Evolutionary conservation across 352 stramenopile genomes (phyloP).

Genomic region (Pythium pectinolyticum): DNA sequence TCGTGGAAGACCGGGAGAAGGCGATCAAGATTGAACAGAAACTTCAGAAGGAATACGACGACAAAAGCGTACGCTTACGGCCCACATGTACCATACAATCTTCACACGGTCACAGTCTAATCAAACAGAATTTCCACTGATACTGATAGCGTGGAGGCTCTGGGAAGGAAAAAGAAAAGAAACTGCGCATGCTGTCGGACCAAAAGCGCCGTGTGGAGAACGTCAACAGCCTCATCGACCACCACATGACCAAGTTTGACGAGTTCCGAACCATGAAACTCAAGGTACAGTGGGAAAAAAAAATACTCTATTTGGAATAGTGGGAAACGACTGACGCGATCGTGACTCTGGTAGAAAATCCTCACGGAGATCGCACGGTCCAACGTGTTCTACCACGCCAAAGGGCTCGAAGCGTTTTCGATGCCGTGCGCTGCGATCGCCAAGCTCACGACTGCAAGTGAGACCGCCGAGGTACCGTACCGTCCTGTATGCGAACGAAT

Average conservation of each 20-base stretch:
- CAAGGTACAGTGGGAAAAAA: slow-evolving; percentile 42
- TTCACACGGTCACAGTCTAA: too few relatives aligned
- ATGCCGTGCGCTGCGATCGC: slow-evolving; percentile 48
- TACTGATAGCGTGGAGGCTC: slow-evolving; percentile 40
- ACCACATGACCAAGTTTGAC: slow-evolving; percentile 76
- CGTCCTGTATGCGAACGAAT: too few relatives aligned
- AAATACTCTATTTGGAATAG: neutral
- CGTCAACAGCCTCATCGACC: slow-evolving; percentile 68
- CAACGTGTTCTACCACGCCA: slow-evolving; percentile 76
- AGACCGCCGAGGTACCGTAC: slow-evolving; percentile 21
- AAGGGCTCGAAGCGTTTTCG: slow-evolving; percentile 70
- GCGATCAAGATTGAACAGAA: slow-evolving; percentile 75
- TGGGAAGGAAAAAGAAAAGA: slow-evolving; percentile 76
- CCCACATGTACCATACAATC: too few relatives aligned
- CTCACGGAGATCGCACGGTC: slow-evolving; percentile 70
- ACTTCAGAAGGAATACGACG: slow-evolving; percentile 78
- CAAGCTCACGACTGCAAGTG: slow-evolving; percentile 31
- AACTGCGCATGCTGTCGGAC: slow-evolving; percentile 77
- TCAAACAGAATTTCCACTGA: slow-evolving; percentile 3
- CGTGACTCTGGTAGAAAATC: slow-evolving; percentile 48
- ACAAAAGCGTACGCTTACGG: slow-evolving; percentile 38
- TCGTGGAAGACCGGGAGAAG: slow-evolving; percentile 84
- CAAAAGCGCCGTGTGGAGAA: slow-evolving; percentile 85
- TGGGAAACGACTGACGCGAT: too few relatives aligned
- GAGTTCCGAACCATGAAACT: slow-evolving; percentile 72